These are phyloP conservation scores for Darksidea phi DNA, from an alignment of 495 filamentous ascomycete genomes.

Conservation along the genomic window DNA sequence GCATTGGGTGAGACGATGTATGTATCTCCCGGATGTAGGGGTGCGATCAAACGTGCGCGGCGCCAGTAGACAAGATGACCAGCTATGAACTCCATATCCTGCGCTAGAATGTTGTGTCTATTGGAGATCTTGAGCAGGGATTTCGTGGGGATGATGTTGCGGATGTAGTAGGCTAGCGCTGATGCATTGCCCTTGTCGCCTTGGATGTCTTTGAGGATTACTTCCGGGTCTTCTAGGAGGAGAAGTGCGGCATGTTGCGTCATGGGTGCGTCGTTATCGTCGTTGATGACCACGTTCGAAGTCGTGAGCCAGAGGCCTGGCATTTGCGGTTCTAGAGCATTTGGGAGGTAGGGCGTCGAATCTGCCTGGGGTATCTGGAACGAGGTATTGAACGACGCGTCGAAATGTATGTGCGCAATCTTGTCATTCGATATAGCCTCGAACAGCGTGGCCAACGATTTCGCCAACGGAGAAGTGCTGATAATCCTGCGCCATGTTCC, in stretches of 20 bases:
- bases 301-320: slow-evolving; percentile 83
- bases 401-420: slow-evolving; percentile 71
- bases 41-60: slow-evolving; percentile 85
- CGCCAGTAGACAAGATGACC: slow-evolving; percentile 95
- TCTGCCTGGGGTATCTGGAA: slow-evolving; percentile 82
- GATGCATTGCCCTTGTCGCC: slow-evolving; percentile 65
- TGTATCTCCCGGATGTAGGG: slow-evolving; percentile 83
- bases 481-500: slow-evolving; percentile 69
- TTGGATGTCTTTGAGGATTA: slow-evolving; percentile 80
- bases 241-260: slow-evolving; percentile 85
- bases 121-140: slow-evolving; percentile 65
- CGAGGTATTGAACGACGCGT: slow-evolving; percentile 63
- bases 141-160: slow-evolving; percentile 76
- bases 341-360: slow-evolving; percentile 70
- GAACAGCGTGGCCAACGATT: slow-evolving; percentile 77
- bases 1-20: slow-evolving; percentile 93
- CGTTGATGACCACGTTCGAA: slow-evolving; percentile 68
- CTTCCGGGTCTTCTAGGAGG: slow-evolving; percentile 77
- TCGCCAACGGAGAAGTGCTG: slow-evolving; percentile 72
- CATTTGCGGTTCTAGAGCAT: slow-evolving; percentile 61
- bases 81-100: slow-evolving; percentile 78
- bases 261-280: slow-evolving; percentile 65
- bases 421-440: slow-evolving; percentile 75
- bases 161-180: slow-evolving; percentile 78
- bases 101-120: slow-evolving; percentile 66